A percentile compares a stretch with the other conserved stretches of the same genome.
phyloP scores from a whole-genome alignment of 345 rosid species.

The Fremontodendron californicum region DNA sequence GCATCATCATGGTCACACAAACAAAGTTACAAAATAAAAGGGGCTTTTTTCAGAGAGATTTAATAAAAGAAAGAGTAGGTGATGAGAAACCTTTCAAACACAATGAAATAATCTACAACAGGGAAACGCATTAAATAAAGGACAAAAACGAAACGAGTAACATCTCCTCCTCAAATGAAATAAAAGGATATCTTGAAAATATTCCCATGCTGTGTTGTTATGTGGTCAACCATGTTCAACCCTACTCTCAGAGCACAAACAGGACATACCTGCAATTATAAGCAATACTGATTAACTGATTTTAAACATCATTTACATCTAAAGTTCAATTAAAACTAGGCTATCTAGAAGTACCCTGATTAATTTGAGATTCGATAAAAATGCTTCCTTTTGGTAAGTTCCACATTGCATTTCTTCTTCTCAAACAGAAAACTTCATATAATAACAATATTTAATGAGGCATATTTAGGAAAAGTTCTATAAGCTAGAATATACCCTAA shows the following conservation, averaged over 20 bases:
- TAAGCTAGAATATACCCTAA: not conserved
- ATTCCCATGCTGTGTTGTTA: slow-evolving; percentile 41
- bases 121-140: not conserved
- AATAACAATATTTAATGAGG: slow-evolving; percentile 9
- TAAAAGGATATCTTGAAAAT: slow-evolving; percentile 52
- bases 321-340: not conserved
- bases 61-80: not conserved
- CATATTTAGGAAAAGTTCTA: not conserved
- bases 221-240: slow-evolving; percentile 49
- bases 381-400: not conserved
- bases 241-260: slow-evolving; percentile 44
- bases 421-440: not conserved
- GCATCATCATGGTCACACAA: slow-evolving; percentile 10
- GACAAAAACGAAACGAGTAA: not conserved
- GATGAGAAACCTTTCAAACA: not conserved
- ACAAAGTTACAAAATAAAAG: not conserved
- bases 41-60: not conserved
- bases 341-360: not conserved
- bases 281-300: not conserved
- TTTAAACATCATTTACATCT: not conserved
- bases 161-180: not conserved
- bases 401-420: not conserved
- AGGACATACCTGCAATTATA: slow-evolving; percentile 49
- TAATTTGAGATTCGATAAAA: not conserved
- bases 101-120: not conserved